Evolutionary conservation across 345 rosid genomes (phyloP).

Genomic region (Arabidopsis arenosa): DNA sequence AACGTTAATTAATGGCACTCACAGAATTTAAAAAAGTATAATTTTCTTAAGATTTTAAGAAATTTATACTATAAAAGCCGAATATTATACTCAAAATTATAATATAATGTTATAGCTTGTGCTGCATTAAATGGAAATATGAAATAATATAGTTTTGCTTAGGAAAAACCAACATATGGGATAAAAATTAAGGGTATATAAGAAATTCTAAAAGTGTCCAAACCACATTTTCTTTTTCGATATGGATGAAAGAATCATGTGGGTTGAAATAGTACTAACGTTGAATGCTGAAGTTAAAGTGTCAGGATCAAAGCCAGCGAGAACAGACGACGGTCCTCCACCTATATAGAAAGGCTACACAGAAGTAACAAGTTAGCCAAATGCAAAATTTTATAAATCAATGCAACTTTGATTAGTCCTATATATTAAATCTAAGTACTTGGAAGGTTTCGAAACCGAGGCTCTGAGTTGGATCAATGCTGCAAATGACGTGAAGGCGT

Average conservation of each 20-base stretch:
- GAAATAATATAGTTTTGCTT: too few species aligned
- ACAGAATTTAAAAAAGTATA: too few species aligned
- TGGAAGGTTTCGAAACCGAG: conserved; percentile 66
- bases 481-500: conserved; percentile 70
- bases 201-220: too few species aligned
- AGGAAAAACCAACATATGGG: too few species aligned
- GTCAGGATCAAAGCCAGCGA: conserved; percentile 65
- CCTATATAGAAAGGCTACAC: conserved; percentile 83
- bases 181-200: too few species aligned
- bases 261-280: conserved; percentile 48
- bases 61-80: too few species aligned
- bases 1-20: too few species aligned
- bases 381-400: neutral
- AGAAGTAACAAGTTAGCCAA: conserved; percentile 17
- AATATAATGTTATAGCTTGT: too few species aligned
- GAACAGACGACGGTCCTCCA: conserved; percentile 75
- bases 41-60: too few species aligned
- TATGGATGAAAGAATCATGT: neutral
- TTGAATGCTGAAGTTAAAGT: conserved; percentile 78
- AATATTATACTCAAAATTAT: too few species aligned
- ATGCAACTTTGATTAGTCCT: neutral
- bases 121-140: too few species aligned
- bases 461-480: conserved; percentile 76
- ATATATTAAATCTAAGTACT: conserved; percentile 47
- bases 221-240: too few species aligned